Evolutionary conservation across 176 grass and related monocot genomes (phyloP), one percentile per base, ranked within the genome.

Genomic region (Carex kokanica): DNA sequence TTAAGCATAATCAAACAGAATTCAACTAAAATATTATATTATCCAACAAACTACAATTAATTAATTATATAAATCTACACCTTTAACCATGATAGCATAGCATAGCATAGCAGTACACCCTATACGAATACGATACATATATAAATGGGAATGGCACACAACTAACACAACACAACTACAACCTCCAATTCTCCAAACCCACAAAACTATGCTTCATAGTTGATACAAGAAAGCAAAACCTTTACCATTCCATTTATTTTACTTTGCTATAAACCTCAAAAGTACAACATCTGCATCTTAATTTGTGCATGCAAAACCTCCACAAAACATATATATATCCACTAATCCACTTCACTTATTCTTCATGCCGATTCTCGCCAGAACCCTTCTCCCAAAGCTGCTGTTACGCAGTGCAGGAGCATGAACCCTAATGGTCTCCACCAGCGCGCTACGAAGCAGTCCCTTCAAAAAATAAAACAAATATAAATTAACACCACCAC

Each of bases 351-450:
- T 58, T 67, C 92, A 88, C 55, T 79, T 93, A 54, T 89, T 90
- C 88, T 89, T 95, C 85, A 95, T 71, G 70, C 86, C 81, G 23
- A 87, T 89, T 83, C 11, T 87, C 34, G 85, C 79, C 36, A 97
- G 70, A 90, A 94, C 91, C 87, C 54, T 97, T 77, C 84, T 94
- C 66, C 89, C 91, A 81, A 72, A 94, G 56, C 89, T 89, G 71
- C 75, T 84, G 60, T 31, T 87, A 71, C 79, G 84, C 36, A 97
- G 65, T 34, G 55, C 21, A 25, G 84, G 60, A 90, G 74, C 43
- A 9, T 92, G 80, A 2, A 64, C 79, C 21, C 61, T 87, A 51
- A 97, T 92, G 23, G 79, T 78, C 55, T 92, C 88, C 1, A 88
- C 49, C 58, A 97, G 81, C 45, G 88, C 85, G 40, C 25, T 64